phyloP scores from a whole-genome alignment of 2,329 filamentous ascomycete species.

The Madurella fahalii region DNA sequence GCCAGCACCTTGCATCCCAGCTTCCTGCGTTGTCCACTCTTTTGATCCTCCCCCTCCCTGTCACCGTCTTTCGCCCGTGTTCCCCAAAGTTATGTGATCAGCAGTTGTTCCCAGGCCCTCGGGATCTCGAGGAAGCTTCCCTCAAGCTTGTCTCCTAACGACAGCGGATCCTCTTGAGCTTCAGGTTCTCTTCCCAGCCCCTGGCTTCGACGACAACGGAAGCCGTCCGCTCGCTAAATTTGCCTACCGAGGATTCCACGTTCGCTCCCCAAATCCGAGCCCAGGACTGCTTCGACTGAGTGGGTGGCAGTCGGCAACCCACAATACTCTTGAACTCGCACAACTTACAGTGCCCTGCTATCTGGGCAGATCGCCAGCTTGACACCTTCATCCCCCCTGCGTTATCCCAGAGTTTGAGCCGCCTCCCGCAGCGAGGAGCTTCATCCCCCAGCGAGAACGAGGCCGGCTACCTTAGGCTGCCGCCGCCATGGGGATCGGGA shows the following conservation, averaged over 20 bases:
- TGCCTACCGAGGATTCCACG: neutral
- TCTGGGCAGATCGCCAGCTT: neutral
- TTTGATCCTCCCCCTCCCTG: conserved; percentile 20
- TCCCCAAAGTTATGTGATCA: conserved; percentile 11
- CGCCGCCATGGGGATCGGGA: conserved; percentile 54
- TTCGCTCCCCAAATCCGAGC: neutral
- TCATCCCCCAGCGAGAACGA: conserved; percentile 1
- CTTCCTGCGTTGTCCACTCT: conserved; percentile 10
- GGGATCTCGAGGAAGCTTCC: conserved; percentile 3
- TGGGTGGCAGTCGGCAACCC: neutral
- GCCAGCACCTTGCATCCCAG: conserved; percentile 8
- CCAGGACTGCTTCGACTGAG: neutral
- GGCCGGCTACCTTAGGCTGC: conserved; percentile 1
- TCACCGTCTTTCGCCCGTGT: neutral
- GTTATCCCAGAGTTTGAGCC: neutral
- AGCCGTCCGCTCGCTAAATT: conserved; percentile 21
- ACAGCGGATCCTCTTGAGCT: neutral
- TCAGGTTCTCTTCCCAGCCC: neutral
- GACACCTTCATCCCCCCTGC: neutral
- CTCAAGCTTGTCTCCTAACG: conserved; percentile 1
- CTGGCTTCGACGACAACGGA: conserved; percentile 15
- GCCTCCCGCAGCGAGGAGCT: neutral
- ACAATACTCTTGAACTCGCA: neutral
- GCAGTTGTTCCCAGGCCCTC: conserved; percentile 9
- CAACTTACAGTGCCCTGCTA: neutral